Base-by-base conservation (phyloP, 306 rosid species). In the Alnus glutinosa region DNA sequence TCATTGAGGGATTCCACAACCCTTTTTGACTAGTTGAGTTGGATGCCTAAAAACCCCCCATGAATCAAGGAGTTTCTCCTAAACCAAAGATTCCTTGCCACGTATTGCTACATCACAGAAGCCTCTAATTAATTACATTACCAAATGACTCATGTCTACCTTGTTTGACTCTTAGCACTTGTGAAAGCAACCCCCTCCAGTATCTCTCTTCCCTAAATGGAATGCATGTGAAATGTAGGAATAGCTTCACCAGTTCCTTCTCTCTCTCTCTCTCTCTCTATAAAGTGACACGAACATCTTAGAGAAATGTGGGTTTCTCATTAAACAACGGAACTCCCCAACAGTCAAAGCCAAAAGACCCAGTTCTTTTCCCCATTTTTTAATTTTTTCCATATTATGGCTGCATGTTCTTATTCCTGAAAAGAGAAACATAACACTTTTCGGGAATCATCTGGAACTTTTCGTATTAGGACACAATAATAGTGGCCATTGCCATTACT, bases 171-270 rank as follows among this genome's bases (percentile, higher is more conserved):
- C 39, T 50, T 28, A 70, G 76, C 71, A 37, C 80, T 32, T 32
- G 73, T 74, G 86, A 79, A 85, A 82, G 78, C 82, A 36, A 80
- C 77, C 47, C 1, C 34, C 59, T 57, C 77, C 82, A 78, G 76
- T 84, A 37, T 16, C 44, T 69, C 28, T 52, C 61, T 19, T 75
- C 88, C 81, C 87, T 82, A 42, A 80, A 85, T 78, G 89, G 83
- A 79, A 59, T 72, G 12, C 97, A 86, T 80, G 97, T 92, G 94
- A 42, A 90, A 72, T 19, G 71, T 77, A 44, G 86, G 85, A 86
- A 82, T 75, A 82, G 64, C 75, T 79, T 47, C 32, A 78, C 86
- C 85, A 85, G 47, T 79, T 76, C 83, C 82, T 76, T 37, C 14
- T 69, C 52, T 79, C 39, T 62, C 46, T 34, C 83, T 85, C 83